phyloP scores from a whole-genome alignment of 768 basidiomycete genomes.

The Tubosaeta sp. region DNA sequence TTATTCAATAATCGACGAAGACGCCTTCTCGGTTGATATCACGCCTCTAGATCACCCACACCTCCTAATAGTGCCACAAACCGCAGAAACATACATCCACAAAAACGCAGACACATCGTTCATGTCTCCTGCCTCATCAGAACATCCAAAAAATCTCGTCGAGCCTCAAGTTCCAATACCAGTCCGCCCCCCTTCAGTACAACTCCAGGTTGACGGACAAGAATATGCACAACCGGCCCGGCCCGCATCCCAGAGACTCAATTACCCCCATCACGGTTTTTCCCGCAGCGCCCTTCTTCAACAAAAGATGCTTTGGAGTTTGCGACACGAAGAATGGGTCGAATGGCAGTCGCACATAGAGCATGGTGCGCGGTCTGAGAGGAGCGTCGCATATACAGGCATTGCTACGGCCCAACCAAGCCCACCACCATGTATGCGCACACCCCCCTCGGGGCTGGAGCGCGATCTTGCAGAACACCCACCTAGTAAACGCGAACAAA shows the following conservation, averaged over 20 bases:
- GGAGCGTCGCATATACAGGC: conserved; percentile 27
- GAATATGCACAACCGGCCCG: conserved; percentile 4
- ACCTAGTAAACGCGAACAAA: conserved; percentile 5
- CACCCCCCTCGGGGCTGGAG: conserved; percentile 28
- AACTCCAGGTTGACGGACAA: not conserved
- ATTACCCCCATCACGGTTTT: conserved; percentile 55
- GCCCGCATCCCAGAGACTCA: conserved; percentile 33
- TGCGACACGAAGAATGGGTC: conserved; percentile 50
- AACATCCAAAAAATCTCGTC: conserved; percentile 9
- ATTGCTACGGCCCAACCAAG: conserved; percentile 9
- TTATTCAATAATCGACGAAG: conserved; percentile 6
- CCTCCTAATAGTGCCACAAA: conserved; percentile 4
- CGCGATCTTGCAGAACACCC: conserved; percentile 20
- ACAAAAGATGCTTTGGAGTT: conserved; percentile 59
- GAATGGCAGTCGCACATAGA: conserved; percentile 28
- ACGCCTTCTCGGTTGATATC: conserved; percentile 2
- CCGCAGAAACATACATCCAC: conserved; percentile 12
- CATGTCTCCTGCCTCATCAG: conserved; percentile 11
- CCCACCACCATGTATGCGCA: conserved; percentile 18
- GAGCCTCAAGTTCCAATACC: conserved; percentile 20
- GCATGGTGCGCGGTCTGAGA: conserved; percentile 4
- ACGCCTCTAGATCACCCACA: not conserved
- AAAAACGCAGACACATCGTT: conserved; percentile 7
- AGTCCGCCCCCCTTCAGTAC: conserved; percentile 14
- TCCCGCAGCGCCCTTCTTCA: conserved; percentile 58